Evolutionary conservation across 495 filamentous ascomycete species (phyloP).

Genomic region (Recurvomyces mirabilis): DNA sequence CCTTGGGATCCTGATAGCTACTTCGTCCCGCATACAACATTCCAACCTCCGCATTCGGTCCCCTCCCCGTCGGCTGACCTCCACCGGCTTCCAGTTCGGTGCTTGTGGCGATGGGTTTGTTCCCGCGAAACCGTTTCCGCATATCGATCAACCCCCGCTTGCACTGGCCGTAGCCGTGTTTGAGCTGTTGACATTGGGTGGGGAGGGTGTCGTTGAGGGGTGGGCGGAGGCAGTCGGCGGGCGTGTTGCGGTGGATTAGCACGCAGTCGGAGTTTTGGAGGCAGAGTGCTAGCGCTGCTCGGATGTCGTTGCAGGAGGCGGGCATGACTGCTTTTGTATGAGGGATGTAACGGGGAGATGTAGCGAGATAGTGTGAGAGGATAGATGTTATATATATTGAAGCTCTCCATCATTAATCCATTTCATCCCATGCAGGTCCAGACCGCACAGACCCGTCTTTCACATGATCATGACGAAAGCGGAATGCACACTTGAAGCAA

Average conservation of each 20-base stretch:
- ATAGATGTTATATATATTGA: too few relatives aligned
- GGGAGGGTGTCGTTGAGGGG: conserved; percentile 71
- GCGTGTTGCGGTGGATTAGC: conserved; percentile 74
- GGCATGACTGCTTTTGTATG: conserved; percentile 85
- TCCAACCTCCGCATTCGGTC: conserved; percentile 47
- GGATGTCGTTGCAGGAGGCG: conserved; percentile 89
- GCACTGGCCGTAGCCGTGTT: conserved; percentile 86
- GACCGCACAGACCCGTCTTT: neutral
- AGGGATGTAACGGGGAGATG: too few relatives aligned
- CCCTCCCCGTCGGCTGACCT: conserved; percentile 20
- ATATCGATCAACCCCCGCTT: conserved; percentile 95
- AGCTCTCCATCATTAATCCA: too few relatives aligned
- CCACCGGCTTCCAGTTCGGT: conserved; percentile 50
- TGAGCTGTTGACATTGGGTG: conserved; percentile 79
- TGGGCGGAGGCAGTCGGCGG: conserved; percentile 74
- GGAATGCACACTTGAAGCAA: neutral
- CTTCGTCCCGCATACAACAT: conserved; percentile 66
- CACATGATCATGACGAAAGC: neutral
- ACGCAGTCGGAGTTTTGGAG: conserved; percentile 93
- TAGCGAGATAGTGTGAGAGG: too few relatives aligned
- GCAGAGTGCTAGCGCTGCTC: conserved; percentile 82
- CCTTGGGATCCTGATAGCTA: conserved; percentile 48
- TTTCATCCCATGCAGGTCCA: too few relatives aligned
- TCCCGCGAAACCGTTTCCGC: conserved; percentile 97
- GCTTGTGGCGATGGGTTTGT: conserved; percentile 63